Evolutionary conservation across 768 basidiomycete species (phyloP).

Genomic region (Boletus insuetus): DNA sequence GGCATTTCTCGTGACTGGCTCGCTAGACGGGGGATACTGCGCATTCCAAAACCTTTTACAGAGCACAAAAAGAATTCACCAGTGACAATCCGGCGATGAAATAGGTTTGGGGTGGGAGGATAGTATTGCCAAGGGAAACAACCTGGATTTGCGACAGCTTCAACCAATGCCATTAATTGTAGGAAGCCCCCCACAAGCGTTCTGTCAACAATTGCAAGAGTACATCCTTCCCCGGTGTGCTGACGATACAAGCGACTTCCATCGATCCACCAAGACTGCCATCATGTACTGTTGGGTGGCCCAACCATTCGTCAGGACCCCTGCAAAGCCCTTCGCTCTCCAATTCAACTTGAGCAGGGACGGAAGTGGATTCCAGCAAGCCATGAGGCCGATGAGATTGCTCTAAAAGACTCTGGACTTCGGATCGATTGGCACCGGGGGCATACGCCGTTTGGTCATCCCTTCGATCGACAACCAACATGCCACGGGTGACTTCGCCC

Average conservation of each 20-base stretch:
- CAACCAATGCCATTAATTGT: background rate
- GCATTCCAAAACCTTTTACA: too few species aligned
- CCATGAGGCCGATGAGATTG: conserved; percentile 31
- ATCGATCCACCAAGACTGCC: conserved; percentile 21
- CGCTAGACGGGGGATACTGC: background rate
- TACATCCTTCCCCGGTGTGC: conserved; percentile 60
- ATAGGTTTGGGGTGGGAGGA: too few species aligned
- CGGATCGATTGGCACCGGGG: conserved; percentile 62
- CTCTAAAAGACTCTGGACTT: conserved; percentile 55
- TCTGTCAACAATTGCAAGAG: conserved; percentile 48
- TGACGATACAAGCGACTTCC: conserved; percentile 48
- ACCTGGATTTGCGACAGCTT: background rate
- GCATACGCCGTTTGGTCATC: conserved; percentile 62
- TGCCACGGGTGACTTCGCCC: conserved; percentile 81
- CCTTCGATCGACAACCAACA: conserved; percentile 82
- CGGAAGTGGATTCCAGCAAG: conserved; percentile 46
- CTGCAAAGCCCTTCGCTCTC: conserved; percentile 29
- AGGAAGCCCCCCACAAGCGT: conserved; percentile 51
- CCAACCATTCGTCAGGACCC: conserved; percentile 20
- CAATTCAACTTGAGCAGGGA: conserved; percentile 55
- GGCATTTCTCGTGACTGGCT: background rate
- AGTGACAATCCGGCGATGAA: too few species aligned
- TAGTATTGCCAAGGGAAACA: background rate
- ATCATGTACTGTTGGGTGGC: conserved; percentile 17
- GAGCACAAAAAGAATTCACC: too few species aligned